phyloP scores from a whole-genome alignment of 345 rosid genomes.

The Hibiscus trionum region DNA sequence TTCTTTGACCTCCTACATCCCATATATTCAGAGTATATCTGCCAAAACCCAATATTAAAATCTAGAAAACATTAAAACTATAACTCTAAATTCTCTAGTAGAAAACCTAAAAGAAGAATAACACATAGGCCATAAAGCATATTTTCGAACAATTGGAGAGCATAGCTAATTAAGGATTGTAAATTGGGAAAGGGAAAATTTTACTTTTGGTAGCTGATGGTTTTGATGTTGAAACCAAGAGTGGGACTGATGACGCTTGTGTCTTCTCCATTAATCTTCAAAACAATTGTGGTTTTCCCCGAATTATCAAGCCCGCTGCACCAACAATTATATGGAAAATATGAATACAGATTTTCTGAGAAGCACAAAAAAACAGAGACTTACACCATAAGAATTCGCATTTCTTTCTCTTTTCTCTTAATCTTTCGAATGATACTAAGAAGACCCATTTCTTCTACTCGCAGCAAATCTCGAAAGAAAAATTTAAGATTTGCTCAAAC shows the following conservation, averaged over 20 bases:
- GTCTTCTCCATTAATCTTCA: slow-evolving; percentile 92
- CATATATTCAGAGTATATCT: slow-evolving; percentile 82
- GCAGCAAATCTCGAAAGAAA: background rate
- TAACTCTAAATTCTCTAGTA: background rate
- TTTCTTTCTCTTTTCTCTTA: slow-evolving; percentile 90
- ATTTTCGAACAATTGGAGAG: slow-evolving; percentile 1
- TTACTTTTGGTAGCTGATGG: slow-evolving; percentile 67
- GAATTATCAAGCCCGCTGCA: slow-evolving; percentile 63
- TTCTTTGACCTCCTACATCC: slow-evolving; percentile 96
- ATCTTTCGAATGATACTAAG: slow-evolving; percentile 56
- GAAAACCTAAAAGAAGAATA: background rate
- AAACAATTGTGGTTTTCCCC: slow-evolving; percentile 86
- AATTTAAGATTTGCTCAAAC: background rate
- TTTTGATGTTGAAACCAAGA: slow-evolving; percentile 89
- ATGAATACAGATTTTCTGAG: background rate
- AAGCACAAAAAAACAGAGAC: slow-evolving; percentile 4
- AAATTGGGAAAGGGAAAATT: background rate
- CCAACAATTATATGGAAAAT: background rate
- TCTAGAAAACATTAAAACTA: background rate
- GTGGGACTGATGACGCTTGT: slow-evolving; percentile 87
- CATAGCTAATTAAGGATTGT: background rate
- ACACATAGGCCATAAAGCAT: background rate
- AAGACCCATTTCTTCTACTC: background rate
- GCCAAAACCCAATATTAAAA: slow-evolving; percentile 8
- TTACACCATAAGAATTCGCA: slow-evolving; percentile 96